Conservation (phyloP, 2,329 filamentous ascomycete genomes). For the Teratosphaeria gauchensis region DNA sequence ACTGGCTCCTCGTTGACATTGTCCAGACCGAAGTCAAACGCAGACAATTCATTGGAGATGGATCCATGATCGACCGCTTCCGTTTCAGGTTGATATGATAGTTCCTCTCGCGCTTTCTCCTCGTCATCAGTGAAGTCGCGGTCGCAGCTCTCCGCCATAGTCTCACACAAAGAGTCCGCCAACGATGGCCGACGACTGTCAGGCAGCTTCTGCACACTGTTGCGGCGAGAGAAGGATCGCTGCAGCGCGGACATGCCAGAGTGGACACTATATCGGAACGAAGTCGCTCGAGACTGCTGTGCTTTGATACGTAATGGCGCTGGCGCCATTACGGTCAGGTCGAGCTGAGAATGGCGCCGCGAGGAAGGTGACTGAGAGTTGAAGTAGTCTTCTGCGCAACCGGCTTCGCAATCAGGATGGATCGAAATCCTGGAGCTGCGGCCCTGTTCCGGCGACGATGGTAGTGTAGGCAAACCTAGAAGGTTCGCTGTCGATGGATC, state of each 20-base stretch:
- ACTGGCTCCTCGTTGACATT: constrained; percentile 4
- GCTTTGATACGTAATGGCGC: constrained; percentile 10
- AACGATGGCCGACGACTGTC: constrained; percentile 2
- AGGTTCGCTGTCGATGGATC: background rate
- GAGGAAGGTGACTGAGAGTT: constrained; percentile 11
- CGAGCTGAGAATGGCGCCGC: constrained; percentile 6
- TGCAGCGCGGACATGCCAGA: constrained; percentile 13
- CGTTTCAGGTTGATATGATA: too few relatives aligned
- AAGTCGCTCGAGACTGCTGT: constrained; percentile 23
- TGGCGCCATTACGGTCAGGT: constrained; percentile 10
- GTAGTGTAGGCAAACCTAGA: background rate
- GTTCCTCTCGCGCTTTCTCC: background rate
- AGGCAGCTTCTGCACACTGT: constrained; percentile 7
- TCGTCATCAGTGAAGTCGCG: constrained; percentile 18
- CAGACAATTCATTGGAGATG: background rate
- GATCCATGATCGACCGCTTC: background rate
- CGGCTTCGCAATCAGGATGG: constrained; percentile 38
- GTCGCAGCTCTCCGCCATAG: constrained; percentile 30
- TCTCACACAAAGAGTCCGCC: constrained; percentile 25
- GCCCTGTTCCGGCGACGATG: constrained; percentile 3
- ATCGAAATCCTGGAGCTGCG: constrained; percentile 25
- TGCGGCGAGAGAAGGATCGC: constrained; percentile 18
- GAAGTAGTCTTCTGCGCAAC: constrained; percentile 29
- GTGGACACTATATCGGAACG: constrained; percentile 27
- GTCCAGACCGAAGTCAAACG: constrained; percentile 11